Evolutionary conservation across 1,284 basidiomycete genomes (phyloP).

Genomic region (Rhodotorula mucilaginosa): DNA sequence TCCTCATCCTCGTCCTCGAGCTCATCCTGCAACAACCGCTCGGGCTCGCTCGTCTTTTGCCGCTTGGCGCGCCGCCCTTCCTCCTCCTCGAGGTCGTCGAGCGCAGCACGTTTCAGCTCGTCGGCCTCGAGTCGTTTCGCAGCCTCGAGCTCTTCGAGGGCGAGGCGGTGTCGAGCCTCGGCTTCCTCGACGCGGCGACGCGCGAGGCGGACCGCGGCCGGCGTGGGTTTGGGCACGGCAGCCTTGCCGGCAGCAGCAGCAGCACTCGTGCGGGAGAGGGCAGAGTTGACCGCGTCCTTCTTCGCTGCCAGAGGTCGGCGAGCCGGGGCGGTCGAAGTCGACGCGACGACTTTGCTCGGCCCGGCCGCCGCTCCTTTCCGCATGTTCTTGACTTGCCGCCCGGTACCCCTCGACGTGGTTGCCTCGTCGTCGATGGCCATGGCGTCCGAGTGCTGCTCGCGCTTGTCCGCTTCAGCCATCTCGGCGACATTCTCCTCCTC

Average conservation of each 20-base stretch:
- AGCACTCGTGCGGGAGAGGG: neutral
- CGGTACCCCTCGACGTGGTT: constrained; percentile 9
- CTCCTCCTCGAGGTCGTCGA: constrained; percentile 19
- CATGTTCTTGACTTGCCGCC: constrained; percentile 18
- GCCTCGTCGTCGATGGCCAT: constrained; percentile 40
- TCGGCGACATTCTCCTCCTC: constrained; percentile 20
- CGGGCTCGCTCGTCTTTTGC: constrained; percentile 35
- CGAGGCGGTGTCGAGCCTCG: constrained; percentile 18
- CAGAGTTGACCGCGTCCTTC: constrained; percentile 11
- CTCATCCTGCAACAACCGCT: constrained; percentile 12
- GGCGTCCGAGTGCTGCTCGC: constrained; percentile 25
- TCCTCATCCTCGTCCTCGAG: constrained; percentile 14
- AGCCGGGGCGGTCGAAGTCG: constrained; percentile 11
- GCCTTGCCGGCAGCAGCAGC: constrained; percentile 8
- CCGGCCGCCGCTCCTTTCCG: constrained; percentile 12
- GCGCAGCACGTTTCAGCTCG: constrained; percentile 25
- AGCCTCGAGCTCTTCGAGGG: constrained; percentile 24
- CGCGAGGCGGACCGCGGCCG: constrained; percentile 17
- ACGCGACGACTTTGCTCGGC: constrained; percentile 14
- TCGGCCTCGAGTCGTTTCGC: constrained; percentile 18
- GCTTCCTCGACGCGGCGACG: constrained; percentile 29
- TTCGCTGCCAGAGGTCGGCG: constrained; percentile 33
- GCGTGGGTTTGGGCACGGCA: constrained; percentile 19
- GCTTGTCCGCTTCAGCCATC: neutral
- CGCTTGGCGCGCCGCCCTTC: constrained; percentile 23